Base-by-base conservation (phyloP, 352 stramenopile species). In the Saprolegnia diclina region DNA sequence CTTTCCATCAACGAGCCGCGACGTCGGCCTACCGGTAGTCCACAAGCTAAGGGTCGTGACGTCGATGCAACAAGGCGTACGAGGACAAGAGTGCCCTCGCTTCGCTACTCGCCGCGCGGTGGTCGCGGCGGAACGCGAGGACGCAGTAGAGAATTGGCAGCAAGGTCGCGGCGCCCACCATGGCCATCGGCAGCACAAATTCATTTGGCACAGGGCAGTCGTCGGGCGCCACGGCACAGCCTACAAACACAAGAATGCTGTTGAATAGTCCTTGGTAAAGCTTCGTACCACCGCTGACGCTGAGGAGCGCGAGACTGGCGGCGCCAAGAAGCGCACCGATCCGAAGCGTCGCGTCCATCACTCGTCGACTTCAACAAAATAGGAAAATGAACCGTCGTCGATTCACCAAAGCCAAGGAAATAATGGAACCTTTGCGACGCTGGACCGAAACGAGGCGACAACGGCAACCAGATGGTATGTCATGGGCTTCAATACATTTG, bases 81-180 rank as follows among this genome's bases (percentile, higher is more conserved):
- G 84, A 71, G 14, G 88, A 73, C 19, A 65, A 73, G 24, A 74
- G 54, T 0, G n/a, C 35, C 18, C 78, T 64, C 42, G 79, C 68
- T 29, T 61, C 63, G 19, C 32, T 65, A 5, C 38, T 18, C 14
- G 13, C n/a, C 6, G 19, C 38, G 14, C 61, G 37, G 38, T 76
- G 73, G 53, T 88, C 81, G 5, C 68, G 13, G 73, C 73, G 86
- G 3, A 77, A 78, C 0, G 76, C 73, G 13, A 74, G 11, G 18
- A 85, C 72, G 44, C 79, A 81, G 0, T 73, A 63, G 3, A 71
- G 38, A 4, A 86, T 48, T 0, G 81, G 81, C 18, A 81, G 66
- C 19, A 89, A 71, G 52, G 79, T 87, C 38, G 74, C 77, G 44
- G 67, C 63, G 40, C 77, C 80, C n/a, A 89, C 77, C 73, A 89